Percentiles rank a stretch among this genome's conserved stretches.
Evolutionary conservation across 345 rosid species (phyloP).

Genomic region (Streptanthus diversifolius): DNA sequence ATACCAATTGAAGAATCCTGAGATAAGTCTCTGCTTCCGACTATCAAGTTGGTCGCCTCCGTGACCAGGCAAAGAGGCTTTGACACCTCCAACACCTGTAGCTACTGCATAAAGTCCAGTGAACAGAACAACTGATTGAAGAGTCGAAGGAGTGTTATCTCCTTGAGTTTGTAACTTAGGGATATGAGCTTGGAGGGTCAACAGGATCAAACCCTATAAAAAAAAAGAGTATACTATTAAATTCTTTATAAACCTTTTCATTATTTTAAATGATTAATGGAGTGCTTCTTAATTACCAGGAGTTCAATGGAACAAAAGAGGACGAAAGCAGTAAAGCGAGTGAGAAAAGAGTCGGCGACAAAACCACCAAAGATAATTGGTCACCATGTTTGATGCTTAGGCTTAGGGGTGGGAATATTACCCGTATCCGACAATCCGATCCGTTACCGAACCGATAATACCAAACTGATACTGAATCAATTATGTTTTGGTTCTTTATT

Average conservation of each 20-base stretch:
- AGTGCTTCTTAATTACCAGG: slow-evolving; percentile 33
- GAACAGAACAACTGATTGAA: slow-evolving; percentile 44
- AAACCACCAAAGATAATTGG: slow-evolving; percentile 59
- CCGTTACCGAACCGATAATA: too few species aligned
- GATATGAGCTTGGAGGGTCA: slow-evolving; percentile 51
- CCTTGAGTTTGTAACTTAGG: slow-evolving; percentile 38
- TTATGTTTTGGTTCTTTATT: too few species aligned
- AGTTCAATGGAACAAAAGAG: slow-evolving; percentile 42
- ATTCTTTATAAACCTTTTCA: neutral
- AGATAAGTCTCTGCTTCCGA: slow-evolving; percentile 33
- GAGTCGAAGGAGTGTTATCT: slow-evolving; percentile 25
- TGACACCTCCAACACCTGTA: slow-evolving; percentile 55
- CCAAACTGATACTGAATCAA: too few species aligned
- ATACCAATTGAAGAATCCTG: slow-evolving; percentile 60
- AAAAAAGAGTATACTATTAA: neutral
- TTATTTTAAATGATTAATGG: neutral
- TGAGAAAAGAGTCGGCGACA: slow-evolving; percentile 53
- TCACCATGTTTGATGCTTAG: slow-evolving; percentile 55
- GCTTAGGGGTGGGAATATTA: too few species aligned
- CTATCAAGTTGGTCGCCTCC: slow-evolving; percentile 63
- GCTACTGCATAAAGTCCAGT: slow-evolving; percentile 51
- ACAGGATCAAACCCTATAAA: slow-evolving; percentile 45
- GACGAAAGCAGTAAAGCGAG: slow-evolving; percentile 45
- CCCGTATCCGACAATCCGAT: too few species aligned
- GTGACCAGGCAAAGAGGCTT: slow-evolving; percentile 57